phyloP scores from a whole-genome alignment of 495 filamentous ascomycete species.

The Podospora pseudoanserina region DNA sequence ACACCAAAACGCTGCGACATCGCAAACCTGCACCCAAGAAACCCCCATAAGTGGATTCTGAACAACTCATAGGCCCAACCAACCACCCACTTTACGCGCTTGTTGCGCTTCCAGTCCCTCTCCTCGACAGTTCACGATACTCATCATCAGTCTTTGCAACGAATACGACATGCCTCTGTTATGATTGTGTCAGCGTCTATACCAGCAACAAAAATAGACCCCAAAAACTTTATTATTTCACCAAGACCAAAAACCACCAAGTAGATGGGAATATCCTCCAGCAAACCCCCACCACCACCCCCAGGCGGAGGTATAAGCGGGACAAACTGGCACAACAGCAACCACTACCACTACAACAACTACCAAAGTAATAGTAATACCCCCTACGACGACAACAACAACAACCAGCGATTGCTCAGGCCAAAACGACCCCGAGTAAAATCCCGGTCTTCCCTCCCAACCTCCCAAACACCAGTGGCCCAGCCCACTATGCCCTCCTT shows the following conservation, averaged over 20 bases:
- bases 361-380: slow-evolving; percentile 1
- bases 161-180: slow-evolving; percentile 17
- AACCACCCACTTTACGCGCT: slow-evolving; percentile 5
- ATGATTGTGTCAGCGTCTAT: not conserved
- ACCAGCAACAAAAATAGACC: not conserved
- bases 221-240: not conserved
- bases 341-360: slow-evolving; percentile 4
- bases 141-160: not conserved
- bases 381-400: not conserved
- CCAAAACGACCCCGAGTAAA: not conserved
- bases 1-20: not conserved
- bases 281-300: slow-evolving; percentile 18
- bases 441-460: not conserved
- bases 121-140: not conserved
- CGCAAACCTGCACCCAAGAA: not conserved
- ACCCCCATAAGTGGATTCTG: not conserved
- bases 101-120: not conserved
- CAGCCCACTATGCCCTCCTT: slow-evolving; percentile 47
- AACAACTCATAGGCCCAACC: not conserved
- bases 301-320: not conserved
- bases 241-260: not conserved
- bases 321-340: not conserved
- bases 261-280: slow-evolving; percentile 23
- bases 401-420: not conserved
- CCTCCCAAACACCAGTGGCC: not conserved